phyloP scores from a whole-genome alignment of 257 asterid species.

The Pogostemon cablin region DNA sequence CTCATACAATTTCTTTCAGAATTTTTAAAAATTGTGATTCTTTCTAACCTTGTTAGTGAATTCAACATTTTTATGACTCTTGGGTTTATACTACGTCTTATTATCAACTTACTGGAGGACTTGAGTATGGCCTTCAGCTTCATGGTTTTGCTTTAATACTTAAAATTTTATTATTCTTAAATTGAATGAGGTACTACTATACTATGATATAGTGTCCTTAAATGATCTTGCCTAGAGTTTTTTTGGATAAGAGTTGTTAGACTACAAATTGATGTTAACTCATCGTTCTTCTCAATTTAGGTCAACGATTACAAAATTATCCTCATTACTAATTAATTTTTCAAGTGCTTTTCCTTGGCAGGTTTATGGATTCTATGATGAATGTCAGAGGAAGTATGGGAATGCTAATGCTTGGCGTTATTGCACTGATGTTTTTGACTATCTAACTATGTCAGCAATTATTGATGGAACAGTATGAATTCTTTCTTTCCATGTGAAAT shows the following conservation, averaged over 20 bases:
- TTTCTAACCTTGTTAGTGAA: neutral
- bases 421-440: conserved; percentile 99
- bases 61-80: neutral
- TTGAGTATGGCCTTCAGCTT: too few species aligned
- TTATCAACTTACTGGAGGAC: too few species aligned
- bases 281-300: too few species aligned
- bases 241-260: too few species aligned
- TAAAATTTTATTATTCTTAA: too few species aligned
- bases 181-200: too few species aligned
- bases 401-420: conserved; percentile 99
- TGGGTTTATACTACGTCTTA: too few species aligned
- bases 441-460: conserved; percentile 89
- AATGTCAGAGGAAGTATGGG: conserved; percentile 96
- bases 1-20: neutral
- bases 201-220: too few species aligned
- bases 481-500: conserved; percentile 22
- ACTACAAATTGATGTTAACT: too few species aligned
- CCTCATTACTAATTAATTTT: conserved; percentile 27
- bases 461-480: conserved; percentile 88
- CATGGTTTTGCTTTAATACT: too few species aligned
- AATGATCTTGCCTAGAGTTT: too few species aligned
- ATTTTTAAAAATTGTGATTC: neutral
- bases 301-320: neutral
- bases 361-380: conserved; percentile 99
- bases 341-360: conserved; percentile 34